Percentiles rank a stretch among this genome's conserved stretches.
Conservation (phyloP, 192 early-diverging fungal species). For the Kappamyces sp. region DNA sequence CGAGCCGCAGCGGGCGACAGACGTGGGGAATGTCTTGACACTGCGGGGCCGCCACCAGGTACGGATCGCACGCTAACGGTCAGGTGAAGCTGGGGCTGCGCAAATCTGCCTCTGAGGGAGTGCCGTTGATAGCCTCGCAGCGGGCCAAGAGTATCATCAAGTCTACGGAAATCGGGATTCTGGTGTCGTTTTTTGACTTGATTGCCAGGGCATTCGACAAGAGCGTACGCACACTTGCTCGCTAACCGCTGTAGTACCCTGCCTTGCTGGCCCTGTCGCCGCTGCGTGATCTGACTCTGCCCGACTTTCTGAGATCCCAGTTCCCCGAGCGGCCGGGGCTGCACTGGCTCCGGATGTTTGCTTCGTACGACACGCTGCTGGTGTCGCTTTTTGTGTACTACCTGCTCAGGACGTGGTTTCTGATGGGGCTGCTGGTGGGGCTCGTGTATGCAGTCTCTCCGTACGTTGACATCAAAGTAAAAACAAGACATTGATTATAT, state of each 20-base stretch:
- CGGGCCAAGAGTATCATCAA: not conserved
- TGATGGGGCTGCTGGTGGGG: too few species aligned
- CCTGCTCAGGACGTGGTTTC: not conserved
- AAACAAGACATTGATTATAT: not conserved
- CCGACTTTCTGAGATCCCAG: too few species aligned
- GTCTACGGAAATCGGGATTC: not conserved
- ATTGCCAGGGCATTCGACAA: not conserved
- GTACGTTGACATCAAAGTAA: too few species aligned
- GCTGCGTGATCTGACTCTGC: not conserved
- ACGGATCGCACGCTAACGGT: not conserved
- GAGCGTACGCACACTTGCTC: not conserved
- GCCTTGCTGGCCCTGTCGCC: not conserved
- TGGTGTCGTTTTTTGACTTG: conserved; percentile 1
- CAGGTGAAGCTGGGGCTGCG: conserved; percentile 1
- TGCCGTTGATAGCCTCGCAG: not conserved
- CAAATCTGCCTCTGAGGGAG: conserved; percentile 1
- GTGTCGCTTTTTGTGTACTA: not conserved
- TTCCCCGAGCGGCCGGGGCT: not conserved
- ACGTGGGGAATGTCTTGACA: not conserved
- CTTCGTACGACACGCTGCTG: not conserved
- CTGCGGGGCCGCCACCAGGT: conserved; percentile 3
- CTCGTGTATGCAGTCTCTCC: too few species aligned
- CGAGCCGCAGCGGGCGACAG: not conserved
- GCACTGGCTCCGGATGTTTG: not conserved
- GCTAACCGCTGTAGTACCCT: not conserved